Evolutionary conservation across 495 filamentous ascomycete species (phyloP), one percentile per base, ranked within the genome.

Genomic region (Daldinia caldariorum): DNA sequence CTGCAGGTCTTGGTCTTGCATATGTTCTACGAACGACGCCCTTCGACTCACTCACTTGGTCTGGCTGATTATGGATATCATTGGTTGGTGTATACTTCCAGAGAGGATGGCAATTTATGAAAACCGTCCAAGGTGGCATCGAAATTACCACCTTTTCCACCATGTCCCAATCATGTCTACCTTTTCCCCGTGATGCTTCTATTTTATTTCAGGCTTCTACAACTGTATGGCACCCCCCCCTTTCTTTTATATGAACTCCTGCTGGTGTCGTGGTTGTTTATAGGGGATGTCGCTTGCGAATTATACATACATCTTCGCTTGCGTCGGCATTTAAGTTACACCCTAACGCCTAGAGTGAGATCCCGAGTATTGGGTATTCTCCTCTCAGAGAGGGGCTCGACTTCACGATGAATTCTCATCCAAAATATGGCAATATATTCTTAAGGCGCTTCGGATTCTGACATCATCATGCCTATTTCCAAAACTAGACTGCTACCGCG

Each of bases 111-210:
- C 70, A 77, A 73, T 75, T 66, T 71, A 74, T 74, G 72, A 65
- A 74, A 72, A 70, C 74, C 75, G 73, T 58, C 73, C 65, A 74
- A 73, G 70, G 75, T 75, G 70, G 43, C 66, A 75, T 77, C 68
- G 73, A 72, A 77, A 75, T 77, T 75, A 75, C 70, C 62, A 71
- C 65, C 54, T 59, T 14, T 61, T 58, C 67, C 64, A 55, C 63
- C 47, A 64, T 67, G 73, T 66, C 43, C 75, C 75, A 77, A 77
- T 75, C 75, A 77, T 45, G 34, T 55, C 62, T 55, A 14, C 39
- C 31, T 49, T 67, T 62, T 70, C 63, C 71, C 71, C 67, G 57
- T 63, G 63, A 67, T 65, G 54, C 50, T 47, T 60, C 53, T 67
- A 49, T 8, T 63, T 61, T 10, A 47, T 47, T 47, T 10, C 16